These are phyloP conservation scores for Penicillium crystallinum DNA, from an alignment of 495 filamentous ascomycete genomes.

Conservation along the genomic window DNA sequence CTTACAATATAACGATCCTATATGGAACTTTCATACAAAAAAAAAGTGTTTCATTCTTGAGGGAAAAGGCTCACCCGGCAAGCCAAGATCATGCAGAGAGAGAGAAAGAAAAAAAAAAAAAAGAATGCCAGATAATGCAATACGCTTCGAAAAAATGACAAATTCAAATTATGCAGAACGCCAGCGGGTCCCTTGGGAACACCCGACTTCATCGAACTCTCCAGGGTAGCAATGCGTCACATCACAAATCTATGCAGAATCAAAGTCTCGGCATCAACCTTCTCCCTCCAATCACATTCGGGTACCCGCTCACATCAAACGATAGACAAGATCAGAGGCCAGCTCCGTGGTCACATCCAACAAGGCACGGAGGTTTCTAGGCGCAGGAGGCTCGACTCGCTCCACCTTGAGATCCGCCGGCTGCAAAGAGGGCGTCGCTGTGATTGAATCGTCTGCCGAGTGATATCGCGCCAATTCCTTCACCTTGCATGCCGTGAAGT, in stretches of 20 bases:
- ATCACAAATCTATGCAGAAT: background rate
- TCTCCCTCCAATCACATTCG: constrained; percentile 9
- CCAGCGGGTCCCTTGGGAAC: background rate
- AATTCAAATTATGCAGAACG: constrained; percentile 4
- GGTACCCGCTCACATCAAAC: constrained; percentile 31
- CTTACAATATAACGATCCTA: background rate
- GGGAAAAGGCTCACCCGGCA: background rate
- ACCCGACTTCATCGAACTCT: background rate
- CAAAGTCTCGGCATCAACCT: background rate
- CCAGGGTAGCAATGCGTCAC: constrained; percentile 5
- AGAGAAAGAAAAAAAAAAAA: too few relatives aligned
- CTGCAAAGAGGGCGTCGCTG: constrained; percentile 19
- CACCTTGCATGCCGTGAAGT: constrained; percentile 43
- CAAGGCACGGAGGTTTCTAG: constrained; percentile 31
- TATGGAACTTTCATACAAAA: background rate
- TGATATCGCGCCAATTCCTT: constrained; percentile 38
- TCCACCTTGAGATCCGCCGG: constrained; percentile 16
- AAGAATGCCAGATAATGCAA: constrained; percentile 16
- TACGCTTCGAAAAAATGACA: constrained; percentile 8
- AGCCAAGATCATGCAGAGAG: background rate
- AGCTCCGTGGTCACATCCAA: constrained; percentile 40
- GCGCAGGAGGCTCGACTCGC: constrained; percentile 16
- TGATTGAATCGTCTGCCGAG: constrained; percentile 26
- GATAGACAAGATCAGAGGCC: constrained; percentile 45
- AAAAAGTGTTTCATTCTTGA: background rate